Evolutionary conservation across 2,329 filamentous ascomycete genomes (phyloP), one percentile per base, ranked within the genome.

Genomic region (Trichoderma oligosporum): DNA sequence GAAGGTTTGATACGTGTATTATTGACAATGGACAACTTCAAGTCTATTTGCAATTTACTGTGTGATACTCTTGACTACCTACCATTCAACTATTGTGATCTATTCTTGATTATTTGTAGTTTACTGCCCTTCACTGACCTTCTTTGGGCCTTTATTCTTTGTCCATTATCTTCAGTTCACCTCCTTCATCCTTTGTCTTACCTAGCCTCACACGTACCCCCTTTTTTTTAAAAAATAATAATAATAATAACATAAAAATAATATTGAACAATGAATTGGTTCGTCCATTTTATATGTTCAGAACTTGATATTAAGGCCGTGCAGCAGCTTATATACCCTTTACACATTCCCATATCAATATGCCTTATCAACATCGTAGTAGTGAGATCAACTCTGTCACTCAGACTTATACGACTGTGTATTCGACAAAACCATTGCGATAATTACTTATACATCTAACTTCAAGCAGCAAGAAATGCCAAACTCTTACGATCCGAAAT

Each of bases 251-350:
- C 35, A 54, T 35, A 45, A 12, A 36, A 14, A 14, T 3, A 9
- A 4, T 3, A 20, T 9, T 16, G 20, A 35, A 58, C 56, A 58
- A 58, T 58, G 56, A 47, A 46, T 12, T 27, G 9, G 39, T 11
- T 25, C 41, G 47, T 54, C 36, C 35, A 24, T 29, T 54, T 31
- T 24, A n/a, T 11, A 9, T 27, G 16, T 12, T 46, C 11, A n/a
- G 18, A 16, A 7, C 14, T 22, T 12, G 12, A n/a, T 38, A n/a
- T 4, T n/a, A 18, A 24, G 31, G 18, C 12, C 25, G 36, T 33
- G 11, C 11, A 6, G 14, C 14, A 24, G 8, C 27, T 36, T 55
- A 55, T 45, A 55, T 55, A 46, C 42, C 31, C 20, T n/a, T 7
- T 38, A 25, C 52, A 22, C 31, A 22, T n/a, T 31, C 33, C 20